A percentile compares a stretch with the other conserved stretches of the same genome.
Evolutionary conservation across 306 rosid species (phyloP).

Genomic region (Luffa aegyptiaca): DNA sequence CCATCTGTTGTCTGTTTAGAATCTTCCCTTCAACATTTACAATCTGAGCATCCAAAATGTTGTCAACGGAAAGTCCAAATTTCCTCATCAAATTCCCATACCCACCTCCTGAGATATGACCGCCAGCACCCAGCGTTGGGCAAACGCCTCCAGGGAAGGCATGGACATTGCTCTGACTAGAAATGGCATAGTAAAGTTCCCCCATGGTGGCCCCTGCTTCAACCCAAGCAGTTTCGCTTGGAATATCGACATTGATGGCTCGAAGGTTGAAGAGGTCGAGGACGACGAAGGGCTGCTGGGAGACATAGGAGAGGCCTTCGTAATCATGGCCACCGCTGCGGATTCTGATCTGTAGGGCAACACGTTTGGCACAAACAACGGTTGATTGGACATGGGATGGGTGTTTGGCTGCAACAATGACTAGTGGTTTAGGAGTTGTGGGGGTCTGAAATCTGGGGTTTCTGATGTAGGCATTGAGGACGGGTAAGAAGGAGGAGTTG

Average conservation of each 20-base stretch:
- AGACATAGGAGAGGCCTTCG: constrained; percentile 21
- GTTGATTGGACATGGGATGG: constrained; percentile 18
- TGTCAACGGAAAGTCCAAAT: constrained; percentile 25
- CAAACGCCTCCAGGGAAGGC: constrained; percentile 24
- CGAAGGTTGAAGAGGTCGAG: constrained; percentile 28
- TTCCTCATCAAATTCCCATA: constrained; percentile 27
- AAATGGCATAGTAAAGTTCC: constrained; percentile 22
- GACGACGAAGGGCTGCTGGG: constrained; percentile 15
- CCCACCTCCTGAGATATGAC: constrained; percentile 30
- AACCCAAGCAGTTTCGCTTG: constrained; percentile 17
- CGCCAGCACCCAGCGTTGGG: constrained; percentile 19
- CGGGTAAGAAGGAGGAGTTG: constrained; percentile 11
- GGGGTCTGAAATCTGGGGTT: constrained; percentile 15
- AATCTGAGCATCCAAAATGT: constrained; percentile 20
- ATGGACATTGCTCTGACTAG: constrained; percentile 7
- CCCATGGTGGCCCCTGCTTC: constrained; percentile 27
- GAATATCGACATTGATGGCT: constrained; percentile 3
- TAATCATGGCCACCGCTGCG: constrained; percentile 38
- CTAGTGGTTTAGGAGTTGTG: constrained; percentile 22
- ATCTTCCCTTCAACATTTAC: constrained; percentile 17
- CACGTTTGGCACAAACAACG: constrained; percentile 8
- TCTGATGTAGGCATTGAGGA: constrained; percentile 7
- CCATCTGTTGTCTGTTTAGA: constrained; percentile 24
- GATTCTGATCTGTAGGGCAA: constrained; percentile 14
- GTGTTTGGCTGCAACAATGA: constrained; percentile 10